Conservation (phyloP, 2,329 filamentous ascomycete genomes). For the Ustilaginoidea virens region DNA sequence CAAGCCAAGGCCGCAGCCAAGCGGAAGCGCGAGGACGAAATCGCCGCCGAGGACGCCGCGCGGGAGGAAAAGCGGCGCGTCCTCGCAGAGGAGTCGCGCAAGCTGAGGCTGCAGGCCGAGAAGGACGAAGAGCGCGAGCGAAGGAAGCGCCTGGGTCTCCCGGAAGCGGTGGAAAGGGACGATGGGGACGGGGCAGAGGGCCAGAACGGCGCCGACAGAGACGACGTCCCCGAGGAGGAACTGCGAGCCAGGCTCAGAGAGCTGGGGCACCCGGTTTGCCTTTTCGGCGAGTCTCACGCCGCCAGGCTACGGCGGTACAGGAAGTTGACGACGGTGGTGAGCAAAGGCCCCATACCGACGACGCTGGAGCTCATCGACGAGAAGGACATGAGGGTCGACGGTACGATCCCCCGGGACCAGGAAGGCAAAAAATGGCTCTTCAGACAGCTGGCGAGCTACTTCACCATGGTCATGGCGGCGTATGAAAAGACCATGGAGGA, state of each 20-base stretch:
- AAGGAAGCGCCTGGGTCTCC: constrained; percentile 64
- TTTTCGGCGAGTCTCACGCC: constrained; percentile 73
- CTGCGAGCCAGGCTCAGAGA: constrained; percentile 52
- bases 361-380: constrained; percentile 66
- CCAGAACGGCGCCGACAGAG: constrained; percentile 28
- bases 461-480: constrained; percentile 84
- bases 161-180: constrained; percentile 42
- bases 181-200: constrained; percentile 27
- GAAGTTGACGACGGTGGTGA: constrained; percentile 45
- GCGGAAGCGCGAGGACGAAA: constrained; percentile 80
- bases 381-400: constrained; percentile 72
- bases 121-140: constrained; percentile 56
- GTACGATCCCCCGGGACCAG: constrained; percentile 44
- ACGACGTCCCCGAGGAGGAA: constrained; percentile 58
- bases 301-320: constrained; percentile 56
- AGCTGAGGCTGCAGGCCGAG: constrained; percentile 55
- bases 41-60: constrained; percentile 48
- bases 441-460: constrained; percentile 84
- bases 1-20: constrained; percentile 58
- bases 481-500: constrained; percentile 70
- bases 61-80: constrained; percentile 71
- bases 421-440: constrained; percentile 58
- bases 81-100: constrained; percentile 66
- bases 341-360: constrained; percentile 73
- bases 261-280: constrained; percentile 52